phyloP scores from a whole-genome alignment of 352 stramenopile species.

The Pythium brassicae region DNA sequence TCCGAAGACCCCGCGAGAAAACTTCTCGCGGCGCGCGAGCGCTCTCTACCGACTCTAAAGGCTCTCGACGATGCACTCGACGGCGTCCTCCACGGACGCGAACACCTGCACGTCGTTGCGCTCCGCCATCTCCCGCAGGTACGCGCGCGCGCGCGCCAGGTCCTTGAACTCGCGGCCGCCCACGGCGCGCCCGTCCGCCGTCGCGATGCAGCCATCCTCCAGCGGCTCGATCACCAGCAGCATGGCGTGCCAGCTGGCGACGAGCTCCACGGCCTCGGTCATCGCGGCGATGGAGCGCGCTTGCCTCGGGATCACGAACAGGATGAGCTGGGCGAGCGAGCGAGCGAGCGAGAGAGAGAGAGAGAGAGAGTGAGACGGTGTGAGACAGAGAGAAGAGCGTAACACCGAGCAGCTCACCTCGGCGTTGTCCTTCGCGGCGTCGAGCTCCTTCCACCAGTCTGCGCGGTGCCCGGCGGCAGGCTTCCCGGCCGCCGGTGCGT shows the following conservation, averaged over 20 bases:
- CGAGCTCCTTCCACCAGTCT: constrained; percentile 53
- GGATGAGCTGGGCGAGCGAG: constrained; percentile 48
- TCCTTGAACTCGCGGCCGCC: constrained; percentile 77
- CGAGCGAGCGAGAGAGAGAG: background rate
- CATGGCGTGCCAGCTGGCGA: constrained; percentile 62
- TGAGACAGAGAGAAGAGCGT: background rate
- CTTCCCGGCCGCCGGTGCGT: constrained; percentile 34
- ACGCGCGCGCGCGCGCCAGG: constrained; percentile 64
- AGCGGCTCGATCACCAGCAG: constrained; percentile 78
- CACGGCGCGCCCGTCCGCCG: constrained; percentile 41
- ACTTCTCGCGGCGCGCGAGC: background rate
- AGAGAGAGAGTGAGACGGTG: background rate
- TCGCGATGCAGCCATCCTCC: constrained; percentile 48
- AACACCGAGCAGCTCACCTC: constrained; percentile 26
- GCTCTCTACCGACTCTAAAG: constrained; percentile 22
- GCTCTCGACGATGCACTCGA: constrained; percentile 60
- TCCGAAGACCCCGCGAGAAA: too few species aligned
- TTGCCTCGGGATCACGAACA: constrained; percentile 78
- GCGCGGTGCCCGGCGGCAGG: constrained; percentile 15
- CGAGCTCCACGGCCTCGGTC: constrained; percentile 76
- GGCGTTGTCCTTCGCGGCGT: constrained; percentile 56
- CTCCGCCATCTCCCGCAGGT: constrained; percentile 83
- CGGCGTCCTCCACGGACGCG: constrained; percentile 48
- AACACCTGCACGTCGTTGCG: constrained; percentile 78
- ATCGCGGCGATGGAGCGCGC: constrained; percentile 77